Base-by-base conservation (phyloP, 495 filamentous ascomycete species). In the Penicillium silybi region DNA sequence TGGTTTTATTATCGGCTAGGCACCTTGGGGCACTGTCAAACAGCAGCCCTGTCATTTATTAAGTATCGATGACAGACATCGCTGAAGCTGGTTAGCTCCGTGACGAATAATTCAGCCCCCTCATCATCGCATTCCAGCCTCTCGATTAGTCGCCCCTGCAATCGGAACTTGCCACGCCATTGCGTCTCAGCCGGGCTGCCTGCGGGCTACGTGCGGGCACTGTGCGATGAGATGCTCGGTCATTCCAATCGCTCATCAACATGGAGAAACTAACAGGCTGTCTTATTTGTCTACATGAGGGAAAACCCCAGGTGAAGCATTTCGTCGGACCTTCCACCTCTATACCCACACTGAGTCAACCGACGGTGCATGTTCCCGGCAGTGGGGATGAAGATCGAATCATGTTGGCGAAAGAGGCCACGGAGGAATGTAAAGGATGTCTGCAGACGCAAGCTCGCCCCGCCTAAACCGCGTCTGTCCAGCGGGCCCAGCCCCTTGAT, bases 91-190 rank as follows among this genome's bases (percentile, higher is more conserved):
- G 18, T 4, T 46, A 17, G 43, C 27, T 17, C 43, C 43, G 39
- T 49, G 17, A 43, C 39, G 32, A 44, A 50, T 43, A 13, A 20
- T n/a, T 32, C 29, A 32, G 29, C 29, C 29, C 39, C 22, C 17
- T 49, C 46, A 41, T 50, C 48, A 50, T 50, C 39, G 39, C 48
- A 50, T 50, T 50, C 48, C 47, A 23, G 34, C 22, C 34, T 26
- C 16, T 27, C 74, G 19, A 77, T 56, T 32, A 3, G 29, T 32
- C 29, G 29, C 29, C 10, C 75, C 76, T 69, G 60, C 46, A 76
- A 44, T 43, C 68, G 59, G n/a, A n/a, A n/a, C n/a, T n/a, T n/a
- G n/a, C n/a, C n/a, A n/a, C n/a, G n/a, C n/a, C n/a, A n/a, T n/a
- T n/a, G n/a, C n/a, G n/a, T n/a, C n/a, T n/a, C n/a, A n/a, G n/a